Conservation (phyloP, 768 basidiomycete genomes). For the Mycena crocata region DNA sequence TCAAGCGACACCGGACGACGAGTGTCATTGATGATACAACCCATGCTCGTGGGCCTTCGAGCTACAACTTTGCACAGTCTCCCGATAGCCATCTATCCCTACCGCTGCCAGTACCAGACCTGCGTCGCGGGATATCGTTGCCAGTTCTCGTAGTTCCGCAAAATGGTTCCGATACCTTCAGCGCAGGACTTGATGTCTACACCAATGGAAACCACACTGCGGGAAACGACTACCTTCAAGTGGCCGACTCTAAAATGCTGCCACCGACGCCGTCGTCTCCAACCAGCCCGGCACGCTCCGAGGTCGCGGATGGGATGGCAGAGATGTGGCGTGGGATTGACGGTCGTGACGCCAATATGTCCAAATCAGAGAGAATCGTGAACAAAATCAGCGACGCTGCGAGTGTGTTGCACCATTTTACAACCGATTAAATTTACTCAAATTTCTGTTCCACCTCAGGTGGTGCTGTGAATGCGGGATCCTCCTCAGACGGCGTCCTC, state of each 20-base stretch:
- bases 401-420: neutral
- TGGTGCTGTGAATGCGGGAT: neutral
- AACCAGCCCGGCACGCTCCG: conserved; percentile 2
- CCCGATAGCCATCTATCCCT: neutral
- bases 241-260: neutral
- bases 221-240: neutral
- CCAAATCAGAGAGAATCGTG: conserved; percentile 9
- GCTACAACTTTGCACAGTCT: neutral
- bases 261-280: conserved; percentile 18
- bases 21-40: conserved; percentile 2
- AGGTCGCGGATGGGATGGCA: conserved; percentile 2
- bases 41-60: neutral
- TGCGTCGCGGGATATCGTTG: conserved; percentile 10
- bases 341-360: conserved; percentile 2
- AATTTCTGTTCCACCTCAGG: neutral
- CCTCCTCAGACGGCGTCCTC: conserved; percentile 14
- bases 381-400: conserved; percentile 17
- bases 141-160: conserved; percentile 1
- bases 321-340: conserved; percentile 15
- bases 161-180: neutral
- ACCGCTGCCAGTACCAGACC: conserved; percentile 4
- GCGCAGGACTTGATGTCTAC: neutral
- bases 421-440: neutral
- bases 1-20: conserved; percentile 21
- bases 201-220: neutral